These are phyloP conservation scores for Rubus idaeus DNA, from an alignment of 306 rosid species.

Conservation along the genomic window DNA sequence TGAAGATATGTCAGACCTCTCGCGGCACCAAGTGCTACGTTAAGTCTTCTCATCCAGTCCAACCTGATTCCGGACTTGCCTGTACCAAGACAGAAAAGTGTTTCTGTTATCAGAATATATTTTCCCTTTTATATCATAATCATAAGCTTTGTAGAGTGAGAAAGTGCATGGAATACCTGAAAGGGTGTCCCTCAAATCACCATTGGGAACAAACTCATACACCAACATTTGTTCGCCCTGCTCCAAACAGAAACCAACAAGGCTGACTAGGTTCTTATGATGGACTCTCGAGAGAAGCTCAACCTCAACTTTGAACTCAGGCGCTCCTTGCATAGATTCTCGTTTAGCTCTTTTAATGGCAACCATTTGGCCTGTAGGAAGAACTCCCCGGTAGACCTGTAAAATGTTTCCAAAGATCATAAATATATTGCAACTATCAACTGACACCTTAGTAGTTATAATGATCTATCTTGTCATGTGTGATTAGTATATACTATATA, in stretches of 20 bases:
- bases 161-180: conserved; percentile 49
- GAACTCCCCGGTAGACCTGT: conserved; percentile 65
- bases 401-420: neutral
- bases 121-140: neutral
- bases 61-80: conserved; percentile 64
- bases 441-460: too few relatives aligned
- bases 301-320: conserved; percentile 77
- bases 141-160: neutral
- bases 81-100: conserved; percentile 13
- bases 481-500: too few relatives aligned
- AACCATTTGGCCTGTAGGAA: conserved; percentile 53
- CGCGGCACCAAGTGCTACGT: conserved; percentile 62
- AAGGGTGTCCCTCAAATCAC: conserved; percentile 60
- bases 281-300: conserved; percentile 88
- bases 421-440: neutral
- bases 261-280: conserved; percentile 75
- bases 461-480: too few relatives aligned
- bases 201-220: conserved; percentile 69
- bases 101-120: too few relatives aligned
- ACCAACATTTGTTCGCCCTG: conserved; percentile 80
- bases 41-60: conserved; percentile 72
- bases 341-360: conserved; percentile 64
- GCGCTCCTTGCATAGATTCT: conserved; percentile 70
- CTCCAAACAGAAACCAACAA: conserved; percentile 72
- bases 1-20: conserved; percentile 76